Conservation (phyloP, 2,329 filamentous ascomycete species). For the Aspergillus sp. region DNA sequence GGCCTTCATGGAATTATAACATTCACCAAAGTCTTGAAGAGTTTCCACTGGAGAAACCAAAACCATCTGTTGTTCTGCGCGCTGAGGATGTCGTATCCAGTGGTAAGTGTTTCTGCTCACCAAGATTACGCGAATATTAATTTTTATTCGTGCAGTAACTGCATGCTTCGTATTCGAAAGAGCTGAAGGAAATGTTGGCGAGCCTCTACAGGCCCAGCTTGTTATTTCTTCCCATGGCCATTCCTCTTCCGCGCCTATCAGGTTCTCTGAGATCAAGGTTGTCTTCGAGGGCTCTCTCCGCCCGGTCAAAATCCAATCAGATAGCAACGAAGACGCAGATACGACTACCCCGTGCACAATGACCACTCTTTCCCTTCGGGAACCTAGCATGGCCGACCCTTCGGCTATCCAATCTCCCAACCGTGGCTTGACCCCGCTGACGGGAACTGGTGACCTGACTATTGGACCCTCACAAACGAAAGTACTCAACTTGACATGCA, state of each 20-base stretch:
- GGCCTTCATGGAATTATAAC: conserved; percentile 35
- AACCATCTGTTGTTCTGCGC: conserved; percentile 40
- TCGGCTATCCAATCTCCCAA: conserved; percentile 25
- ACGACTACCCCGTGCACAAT: conserved; percentile 19
- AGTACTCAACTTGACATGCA: conserved; percentile 63
- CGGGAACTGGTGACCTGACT: conserved; percentile 55
- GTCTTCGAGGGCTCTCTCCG: conserved; percentile 46
- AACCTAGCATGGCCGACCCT: conserved; percentile 23
- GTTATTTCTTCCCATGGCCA: conserved; percentile 44
- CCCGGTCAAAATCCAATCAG: conserved; percentile 33
- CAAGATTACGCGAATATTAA: conserved; percentile 8
- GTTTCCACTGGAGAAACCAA: conserved; percentile 30
- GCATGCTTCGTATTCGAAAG: conserved; percentile 47
- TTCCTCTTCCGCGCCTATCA: conserved; percentile 38
- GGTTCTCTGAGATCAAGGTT: conserved; percentile 42
- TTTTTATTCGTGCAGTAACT: conserved; percentile 31
- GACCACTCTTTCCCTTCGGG: conserved; percentile 26
- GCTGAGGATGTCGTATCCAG: conserved; percentile 43
- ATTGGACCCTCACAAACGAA: conserved; percentile 59
- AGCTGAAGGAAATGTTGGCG: conserved; percentile 52
- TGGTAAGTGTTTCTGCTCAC: conserved; percentile 23
- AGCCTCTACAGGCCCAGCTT: conserved; percentile 50
- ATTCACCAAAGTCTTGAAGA: conserved; percentile 40
- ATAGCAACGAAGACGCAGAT: conserved; percentile 18
- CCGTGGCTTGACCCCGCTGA: conserved; percentile 35